Evolutionary conservation across 2,329 filamentous ascomycete genomes (phyloP).

Genomic region (Apiospora marii): DNA sequence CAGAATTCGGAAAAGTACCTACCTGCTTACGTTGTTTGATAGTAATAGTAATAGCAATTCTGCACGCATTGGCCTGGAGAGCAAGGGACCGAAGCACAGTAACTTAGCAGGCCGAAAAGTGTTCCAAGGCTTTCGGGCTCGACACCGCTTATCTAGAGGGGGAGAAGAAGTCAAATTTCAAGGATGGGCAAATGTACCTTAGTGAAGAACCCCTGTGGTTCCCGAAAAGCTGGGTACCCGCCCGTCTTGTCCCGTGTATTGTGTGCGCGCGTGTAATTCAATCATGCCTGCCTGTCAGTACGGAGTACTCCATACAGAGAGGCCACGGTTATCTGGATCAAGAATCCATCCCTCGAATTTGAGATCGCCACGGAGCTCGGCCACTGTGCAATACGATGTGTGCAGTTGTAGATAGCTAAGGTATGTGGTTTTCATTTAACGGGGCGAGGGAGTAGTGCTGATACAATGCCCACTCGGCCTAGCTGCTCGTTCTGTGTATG

Average conservation of each 20-base stretch:
- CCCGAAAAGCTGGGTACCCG: conserved; percentile 18
- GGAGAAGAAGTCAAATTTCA: background rate
- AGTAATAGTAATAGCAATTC: background rate
- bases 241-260: conserved; percentile 2
- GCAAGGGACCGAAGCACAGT: background rate
- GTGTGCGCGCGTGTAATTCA: background rate
- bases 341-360: background rate
- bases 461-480: background rate
- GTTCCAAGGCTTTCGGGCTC: background rate
- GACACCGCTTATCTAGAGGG: conserved; percentile 17
- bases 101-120: background rate
- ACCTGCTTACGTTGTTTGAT: background rate
- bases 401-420: background rate
- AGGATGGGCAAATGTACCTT: background rate
- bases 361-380: background rate
- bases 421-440: background rate
- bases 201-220: conserved; percentile 20
- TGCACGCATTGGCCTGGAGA: conserved; percentile 7
- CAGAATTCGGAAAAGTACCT: conserved; percentile 6
- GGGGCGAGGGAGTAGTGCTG: background rate
- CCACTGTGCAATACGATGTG: background rate
- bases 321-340: background rate
- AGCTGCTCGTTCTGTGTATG: background rate
- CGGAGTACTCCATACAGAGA: background rate
- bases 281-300: background rate